phyloP scores from a whole-genome alignment of 768 basidiomycete species.

The Naematelia aurantialba region DNA sequence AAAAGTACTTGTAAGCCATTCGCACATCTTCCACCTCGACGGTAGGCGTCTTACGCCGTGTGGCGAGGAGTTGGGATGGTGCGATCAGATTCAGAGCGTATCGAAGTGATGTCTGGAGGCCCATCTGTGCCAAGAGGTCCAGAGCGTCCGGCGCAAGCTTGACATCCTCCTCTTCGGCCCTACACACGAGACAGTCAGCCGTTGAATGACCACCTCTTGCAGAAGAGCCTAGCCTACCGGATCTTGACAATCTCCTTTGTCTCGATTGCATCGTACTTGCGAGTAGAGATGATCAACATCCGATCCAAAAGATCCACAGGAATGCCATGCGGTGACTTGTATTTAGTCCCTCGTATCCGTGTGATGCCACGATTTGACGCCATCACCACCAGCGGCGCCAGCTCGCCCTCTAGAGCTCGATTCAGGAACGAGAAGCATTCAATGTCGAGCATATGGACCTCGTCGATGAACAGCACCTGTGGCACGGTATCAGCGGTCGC shows the following conservation, averaged over 20 bases:
- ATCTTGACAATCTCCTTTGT: constrained; percentile 90
- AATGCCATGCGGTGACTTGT: constrained; percentile 89
- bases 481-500: constrained; percentile 4
- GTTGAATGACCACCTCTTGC: not conserved
- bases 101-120: constrained; percentile 79
- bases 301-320: constrained; percentile 92
- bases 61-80: constrained; percentile 78
- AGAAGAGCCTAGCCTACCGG: constrained; percentile 57
- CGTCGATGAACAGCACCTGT: constrained; percentile 96
- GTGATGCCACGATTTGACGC: constrained; percentile 95
- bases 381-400: constrained; percentile 96
- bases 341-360: constrained; percentile 89
- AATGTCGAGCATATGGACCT: constrained; percentile 99
- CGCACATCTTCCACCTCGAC: constrained; percentile 84
- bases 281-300: constrained; percentile 91
- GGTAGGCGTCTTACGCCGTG: constrained; percentile 68
- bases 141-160: constrained; percentile 68
- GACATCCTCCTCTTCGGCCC: constrained; percentile 94
- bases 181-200: constrained; percentile 42
- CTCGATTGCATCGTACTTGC: constrained; percentile 75
- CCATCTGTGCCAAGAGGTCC: constrained; percentile 82
- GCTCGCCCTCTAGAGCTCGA: constrained; percentile 85
- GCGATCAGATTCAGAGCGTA: constrained; percentile 95
- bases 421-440: constrained; percentile 99
- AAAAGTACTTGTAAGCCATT: constrained; percentile 63